Base-by-base conservation (phyloP, 2,329 filamentous ascomycete species). In the Cadophora gregata region DNA sequence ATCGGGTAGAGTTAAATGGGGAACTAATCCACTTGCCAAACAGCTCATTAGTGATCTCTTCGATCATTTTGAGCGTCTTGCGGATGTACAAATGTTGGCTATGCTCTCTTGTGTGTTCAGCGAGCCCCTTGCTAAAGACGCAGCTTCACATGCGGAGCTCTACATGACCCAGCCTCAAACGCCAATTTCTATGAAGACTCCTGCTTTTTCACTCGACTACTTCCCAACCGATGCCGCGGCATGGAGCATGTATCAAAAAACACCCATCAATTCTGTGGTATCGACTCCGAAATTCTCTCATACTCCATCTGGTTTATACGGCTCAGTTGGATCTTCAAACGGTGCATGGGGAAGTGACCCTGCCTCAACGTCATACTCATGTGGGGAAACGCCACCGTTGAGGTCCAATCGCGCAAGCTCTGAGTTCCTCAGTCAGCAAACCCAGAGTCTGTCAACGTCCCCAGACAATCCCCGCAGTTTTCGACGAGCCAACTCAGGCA, bases 91-190 rank as follows among this genome's bases (percentile, higher is more conserved):
- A 76, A 91, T 91, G 89, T 75, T 91, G 62, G 89, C 88, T 9
- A 90, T 91, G 87, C 81, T 91, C 31, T 89, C 88, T 1, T 91
- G 89, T 75, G 85, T 91, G 65, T 90, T 91, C 74, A 87, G 85
- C 71, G 88, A 90, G 53, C 76, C 87, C 0, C 81, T 83, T 14
- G 80, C 84, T 0, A 81, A 85, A 51, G 83, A 88, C 66, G 82
- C 82, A 59, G 81, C 87, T 27, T 84, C 86, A 4, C 88, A 88
- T 70, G 82, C 83, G 19, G 86, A 87, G 69, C 83, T 84, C 1
- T 82, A 82, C 65, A 79, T 88, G 61, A 82, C 84, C 0, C 84
- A 87, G 64, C 83, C 86, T 6, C 85, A 89, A 70, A 89, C 86
- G 29, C 88, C 88, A 8, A 79, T 90, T 16, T 84, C 87, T 2